These are phyloP conservation scores for Prunus mira DNA, from an alignment of 306 rosid species.

Conservation along the genomic window DNA sequence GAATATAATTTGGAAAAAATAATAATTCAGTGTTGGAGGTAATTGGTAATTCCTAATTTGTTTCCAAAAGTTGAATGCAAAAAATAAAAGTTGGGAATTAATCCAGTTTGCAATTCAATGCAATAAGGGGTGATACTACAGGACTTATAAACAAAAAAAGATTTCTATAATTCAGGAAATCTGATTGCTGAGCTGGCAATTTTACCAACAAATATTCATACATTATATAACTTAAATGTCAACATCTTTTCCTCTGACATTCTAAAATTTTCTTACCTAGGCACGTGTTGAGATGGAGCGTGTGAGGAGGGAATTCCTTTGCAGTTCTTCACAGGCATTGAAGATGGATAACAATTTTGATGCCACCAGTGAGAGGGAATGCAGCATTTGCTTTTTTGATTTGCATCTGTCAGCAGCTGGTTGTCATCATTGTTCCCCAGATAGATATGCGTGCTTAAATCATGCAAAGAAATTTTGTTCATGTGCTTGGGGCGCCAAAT, in stretches of 20 bases:
- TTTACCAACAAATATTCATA: neutral
- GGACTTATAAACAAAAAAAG: too few species aligned
- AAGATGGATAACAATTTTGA: slow-evolving; percentile 94
- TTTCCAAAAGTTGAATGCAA: neutral
- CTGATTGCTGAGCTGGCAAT: neutral
- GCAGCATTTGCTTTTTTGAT: slow-evolving; percentile 79
- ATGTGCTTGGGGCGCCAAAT: slow-evolving; percentile 71
- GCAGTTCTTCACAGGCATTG: slow-evolving; percentile 59
- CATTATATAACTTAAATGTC: neutral
- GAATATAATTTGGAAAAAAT: neutral
- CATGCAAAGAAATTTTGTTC: slow-evolving; percentile 88
- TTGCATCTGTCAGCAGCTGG: slow-evolving; percentile 95
- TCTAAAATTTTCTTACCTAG: slow-evolving; percentile 34
- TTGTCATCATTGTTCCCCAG: slow-evolving; percentile 79
- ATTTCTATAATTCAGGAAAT: neutral
- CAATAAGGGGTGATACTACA: neutral
- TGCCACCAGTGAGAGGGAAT: slow-evolving; percentile 85
- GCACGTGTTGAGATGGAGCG: slow-evolving; percentile 81
- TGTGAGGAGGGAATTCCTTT: slow-evolving; percentile 58
- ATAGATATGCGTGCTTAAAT: slow-evolving; percentile 87
- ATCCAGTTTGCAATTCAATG: neutral
- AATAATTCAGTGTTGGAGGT: neutral
- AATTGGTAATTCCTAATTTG: neutral
- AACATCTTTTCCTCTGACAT: slow-evolving; percentile 18
- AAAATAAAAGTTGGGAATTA: too few species aligned